These are phyloP conservation scores for Globisporangium orthogonon DNA, from an alignment of 352 stramenopile species.

Conservation along the genomic window DNA sequence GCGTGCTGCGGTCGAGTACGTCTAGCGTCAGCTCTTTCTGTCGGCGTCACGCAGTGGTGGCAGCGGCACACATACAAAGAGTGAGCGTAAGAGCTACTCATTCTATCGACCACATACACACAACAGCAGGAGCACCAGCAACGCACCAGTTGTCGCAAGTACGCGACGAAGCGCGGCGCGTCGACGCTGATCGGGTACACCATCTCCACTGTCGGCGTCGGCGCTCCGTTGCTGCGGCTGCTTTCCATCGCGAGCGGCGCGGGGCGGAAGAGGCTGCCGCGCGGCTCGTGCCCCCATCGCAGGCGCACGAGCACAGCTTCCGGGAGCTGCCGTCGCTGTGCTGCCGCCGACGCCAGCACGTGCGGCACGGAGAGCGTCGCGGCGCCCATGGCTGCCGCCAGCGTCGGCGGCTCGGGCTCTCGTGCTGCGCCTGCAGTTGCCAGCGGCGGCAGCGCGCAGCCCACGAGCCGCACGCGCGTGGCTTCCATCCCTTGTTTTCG, in stretches of 20 bases:
- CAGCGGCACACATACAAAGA: background rate
- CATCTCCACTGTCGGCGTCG: constrained; percentile 9
- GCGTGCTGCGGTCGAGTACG: constrained; percentile 44
- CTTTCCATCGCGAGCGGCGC: background rate
- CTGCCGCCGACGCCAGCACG: background rate
- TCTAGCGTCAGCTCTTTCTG: constrained; percentile 47
- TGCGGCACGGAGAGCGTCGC: constrained; percentile 4
- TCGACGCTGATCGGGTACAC: constrained; percentile 12
- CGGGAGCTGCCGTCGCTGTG: background rate
- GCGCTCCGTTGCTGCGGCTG: background rate
- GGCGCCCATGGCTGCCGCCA: background rate
- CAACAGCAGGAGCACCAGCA: background rate
- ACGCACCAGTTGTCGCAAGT: constrained; percentile 11
- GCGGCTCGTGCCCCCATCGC: background rate
- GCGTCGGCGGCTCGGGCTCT: background rate
- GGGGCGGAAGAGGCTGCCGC: constrained; percentile 4
- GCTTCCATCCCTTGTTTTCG: background rate
- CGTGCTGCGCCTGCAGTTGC: background rate
- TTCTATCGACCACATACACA: background rate
- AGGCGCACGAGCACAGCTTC: background rate
- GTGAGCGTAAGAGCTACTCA: background rate
- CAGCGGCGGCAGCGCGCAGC: background rate
- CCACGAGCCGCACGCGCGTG: background rate
- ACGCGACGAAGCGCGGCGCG: constrained; percentile 10
- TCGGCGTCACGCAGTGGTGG: too few species aligned